Base-by-base conservation (phyloP, 2,329 filamentous ascomycete species). In the Arthrinium puccinioides region DNA sequence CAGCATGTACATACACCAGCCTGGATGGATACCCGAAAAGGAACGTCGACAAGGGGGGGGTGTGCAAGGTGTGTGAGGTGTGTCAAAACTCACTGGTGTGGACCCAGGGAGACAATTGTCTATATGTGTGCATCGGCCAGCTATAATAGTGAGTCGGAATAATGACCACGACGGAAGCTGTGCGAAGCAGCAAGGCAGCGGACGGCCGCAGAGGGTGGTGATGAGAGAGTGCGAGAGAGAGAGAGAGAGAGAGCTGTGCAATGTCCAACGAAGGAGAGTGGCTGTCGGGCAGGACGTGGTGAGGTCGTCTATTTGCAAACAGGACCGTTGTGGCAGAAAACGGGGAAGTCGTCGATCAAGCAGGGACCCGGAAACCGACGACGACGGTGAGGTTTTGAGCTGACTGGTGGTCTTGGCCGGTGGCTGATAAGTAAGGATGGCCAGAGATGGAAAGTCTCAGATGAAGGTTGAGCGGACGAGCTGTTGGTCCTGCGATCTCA, bases 401-500 rank as follows among this genome's bases (percentile, higher is more conserved):
- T 18, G n/a, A 33, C 31, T 33, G 31, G 20, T 15, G n/a, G n/a
- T n/a, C 30, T 23, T 33, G 31, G 31, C 21, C 31, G 31, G n/a
- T 33, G 32, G 28, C 28, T 47, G 19, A 37, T 34, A 39, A 41
- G 45, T 44, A 38, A 47, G 45, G 44, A 43, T 45, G 37, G 37
- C 39, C 37, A 29, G n/a, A n/a, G n/a, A n/a, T n/a, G 33, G 29
- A 42, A 43, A 41, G 45, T 45, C 39, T 48, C 46, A 44, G 44
- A 42, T 45, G 37, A 44, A 43, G 43, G 43, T 51, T 39, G 42
- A 51, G 48, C 42, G 48, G 44, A 51, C 46, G 49, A 40, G 41
- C 45, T 50, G 52, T 51, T 57, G 55, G 51, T 51, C 44, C 56
- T 55, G 53, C 53, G 49, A 59, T 55, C 51, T 56, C n/a, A n/a